Conservation (phyloP, 2,329 filamentous ascomycete species). For the Calonectria ilicicola region DNA sequence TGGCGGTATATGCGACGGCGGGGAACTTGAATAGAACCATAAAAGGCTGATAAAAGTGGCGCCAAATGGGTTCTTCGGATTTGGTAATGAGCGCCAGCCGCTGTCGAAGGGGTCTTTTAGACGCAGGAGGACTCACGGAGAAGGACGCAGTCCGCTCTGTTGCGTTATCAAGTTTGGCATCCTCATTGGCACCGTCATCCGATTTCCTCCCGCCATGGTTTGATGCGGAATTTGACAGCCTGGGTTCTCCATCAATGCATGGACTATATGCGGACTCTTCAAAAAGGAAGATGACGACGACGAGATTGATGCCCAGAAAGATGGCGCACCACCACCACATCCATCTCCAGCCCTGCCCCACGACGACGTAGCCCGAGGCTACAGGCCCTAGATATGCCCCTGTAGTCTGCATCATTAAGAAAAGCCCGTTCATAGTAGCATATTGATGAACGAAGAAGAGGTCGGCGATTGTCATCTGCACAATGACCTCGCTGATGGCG, state of each 20-base stretch:
- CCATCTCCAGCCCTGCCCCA: constrained; percentile 44
- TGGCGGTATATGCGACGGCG: constrained; percentile 51
- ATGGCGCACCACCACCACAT: constrained; percentile 40
- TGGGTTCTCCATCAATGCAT: too few species aligned
- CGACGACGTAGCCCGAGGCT: constrained; percentile 34
- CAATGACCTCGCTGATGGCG: constrained; percentile 52
- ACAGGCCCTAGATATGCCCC: constrained; percentile 41
- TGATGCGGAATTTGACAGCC: too few species aligned
- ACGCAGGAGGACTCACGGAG: too few species aligned
- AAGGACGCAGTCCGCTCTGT: too few species aligned
- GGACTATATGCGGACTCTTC: constrained; percentile 4
- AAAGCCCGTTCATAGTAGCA: constrained; percentile 45
- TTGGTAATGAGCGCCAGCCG: constrained; percentile 37
- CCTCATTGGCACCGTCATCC: too few species aligned
- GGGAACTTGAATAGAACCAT: constrained; percentile 38
- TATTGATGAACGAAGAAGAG: constrained; percentile 47
- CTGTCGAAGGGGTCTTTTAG: constrained; percentile 30
- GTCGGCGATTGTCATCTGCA: constrained; percentile 52
- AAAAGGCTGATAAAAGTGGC: constrained; percentile 26
- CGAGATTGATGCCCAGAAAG: neutral
- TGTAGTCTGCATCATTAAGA: constrained; percentile 41
- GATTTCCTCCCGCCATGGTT: too few species aligned
- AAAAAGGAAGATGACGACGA: neutral
- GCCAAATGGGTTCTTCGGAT: constrained; percentile 23
- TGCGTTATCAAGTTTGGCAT: too few species aligned